Base-by-base conservation (phyloP, 2,329 filamentous ascomycete species). In the Trichoderma asperellum region DNA sequence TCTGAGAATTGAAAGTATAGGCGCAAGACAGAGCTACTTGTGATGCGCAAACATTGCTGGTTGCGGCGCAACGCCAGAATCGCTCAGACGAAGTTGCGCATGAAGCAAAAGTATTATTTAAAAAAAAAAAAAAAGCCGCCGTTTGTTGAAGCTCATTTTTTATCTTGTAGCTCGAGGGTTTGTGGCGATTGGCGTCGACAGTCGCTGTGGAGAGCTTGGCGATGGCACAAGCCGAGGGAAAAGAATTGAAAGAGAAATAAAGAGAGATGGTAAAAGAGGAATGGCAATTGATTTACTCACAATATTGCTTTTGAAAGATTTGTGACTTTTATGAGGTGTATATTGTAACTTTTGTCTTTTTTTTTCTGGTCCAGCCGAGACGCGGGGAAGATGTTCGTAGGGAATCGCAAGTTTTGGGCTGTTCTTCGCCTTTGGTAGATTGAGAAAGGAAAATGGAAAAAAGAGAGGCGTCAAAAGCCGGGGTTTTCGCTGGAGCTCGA, bases 401-500 rank as follows among this genome's bases (percentile, higher is more conserved):
- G 40, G 27, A 59, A 59, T 16, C n/a, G 64, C 64, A 67, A 35
- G 40, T 68, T 37, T 21, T 37, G 16, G 32, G 43, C 21, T 34
- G 43, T 18, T 68, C 24, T 34, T 55, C 21, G 65, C 24, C 57
- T 68, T 60, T 68, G 65, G 55, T 35, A 47, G 57, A 43, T 61
- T 68, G 65, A 61, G 47, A 61, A 53, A 60, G 32, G 21, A 56
- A 61, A 68, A 40, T 32, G 65, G 35, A 55, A 29, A 37, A 66
- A 35, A 47, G 35, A 68, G 58, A 61, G 57, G 43, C 43, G 49
- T 55, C 56, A 61, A 34, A 40, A 37, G 34, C 49, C 65, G 58
- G 57, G 65, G 58, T 34, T 56, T 43, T 68, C 34, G 56, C 57
- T 60, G 57, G 65, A 60, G 43, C 65, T 68, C 65, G 64, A 67